Base-by-base conservation (phyloP, 805 yeast species). In the Lachancea kluyveri region DNA sequence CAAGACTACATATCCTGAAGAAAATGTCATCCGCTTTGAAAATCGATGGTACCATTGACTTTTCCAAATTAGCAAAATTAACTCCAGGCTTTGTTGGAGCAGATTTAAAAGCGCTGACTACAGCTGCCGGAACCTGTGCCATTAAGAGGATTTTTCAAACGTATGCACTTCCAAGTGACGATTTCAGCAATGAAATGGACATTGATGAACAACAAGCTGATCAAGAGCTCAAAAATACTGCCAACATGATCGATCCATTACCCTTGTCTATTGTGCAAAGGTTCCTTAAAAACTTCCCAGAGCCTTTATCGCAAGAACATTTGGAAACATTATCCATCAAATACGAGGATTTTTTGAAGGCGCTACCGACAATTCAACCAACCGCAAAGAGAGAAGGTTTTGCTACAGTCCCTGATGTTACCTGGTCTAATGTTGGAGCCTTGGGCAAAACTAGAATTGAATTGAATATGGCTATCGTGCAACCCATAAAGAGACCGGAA, bases 21-120 rank as follows among this genome's bases (percentile, higher is more conserved):
- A 72, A 92, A 17, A 80, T 87, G 80, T 76, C 92, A 1, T 54
- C 66, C 16, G 64, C 64, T 17, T 64, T 92, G 43, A 77, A 79
- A 48, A 63, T 86, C 24, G 74, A 74, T 28, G 88, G 84, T 3
- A 72, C 57, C 5, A 74, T 90, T 43, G 86, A 88, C 45, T 84
- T 75, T 54, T 50, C 60, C 26, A 70, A 72, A 39, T 65, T 92
- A 30, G 96, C 97, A 2, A 88, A 88, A 51, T 64, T 84, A 64
- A 92, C 98, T 0, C 96, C 98, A 0, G 98, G 98, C 10, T 92
- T 77, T 58, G 98, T 92, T 5, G 98, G 97, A 31, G 98, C 98
- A 1, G 98, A 92, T 65, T 68, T 92, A 44, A 86, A 87, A 49
- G 94, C 97, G 9, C 68, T 92, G 36, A 94, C 85, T 1, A 77